Conservation (phyloP, 2,329 filamentous ascomycete genomes). For the Mollisiaceae sp. region DNA sequence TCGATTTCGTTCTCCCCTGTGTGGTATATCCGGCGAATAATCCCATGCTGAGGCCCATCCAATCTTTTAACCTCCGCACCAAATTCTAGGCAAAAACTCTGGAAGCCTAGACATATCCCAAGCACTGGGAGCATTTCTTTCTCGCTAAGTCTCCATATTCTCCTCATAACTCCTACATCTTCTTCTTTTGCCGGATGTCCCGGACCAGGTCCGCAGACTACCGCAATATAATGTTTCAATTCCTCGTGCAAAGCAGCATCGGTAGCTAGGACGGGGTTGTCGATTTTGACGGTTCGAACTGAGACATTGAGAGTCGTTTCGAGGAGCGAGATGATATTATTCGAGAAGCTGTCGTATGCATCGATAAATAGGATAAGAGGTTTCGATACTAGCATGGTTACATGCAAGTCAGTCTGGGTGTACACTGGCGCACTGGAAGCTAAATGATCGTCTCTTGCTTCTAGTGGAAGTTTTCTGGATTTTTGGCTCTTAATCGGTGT, state of each 20-base stretch:
- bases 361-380: conserved; percentile 81
- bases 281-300: conserved; percentile 76
- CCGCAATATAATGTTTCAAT: conserved; percentile 73
- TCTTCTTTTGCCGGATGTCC: conserved; percentile 72
- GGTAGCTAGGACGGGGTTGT: conserved; percentile 58
- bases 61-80: conserved; percentile 61
- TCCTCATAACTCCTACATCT: conserved; percentile 84
- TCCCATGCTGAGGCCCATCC: conserved; percentile 63
- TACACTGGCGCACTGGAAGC: background rate
- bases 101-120: conserved; percentile 76
- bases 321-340: conserved; percentile 88
- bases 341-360: conserved; percentile 95
- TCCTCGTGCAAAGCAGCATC: conserved; percentile 53
- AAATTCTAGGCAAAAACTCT: conserved; percentile 66
- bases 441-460: background rate
- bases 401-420: background rate
- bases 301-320: conserved; percentile 69
- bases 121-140: conserved; percentile 73
- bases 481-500: background rate
- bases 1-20: conserved; percentile 38
- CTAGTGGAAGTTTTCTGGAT: background rate
- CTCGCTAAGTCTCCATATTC: conserved; percentile 71
- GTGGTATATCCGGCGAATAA: conserved; percentile 62
- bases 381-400: conserved; percentile 39
- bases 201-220: conserved; percentile 90